Conservation (phyloP, 2,329 filamentous ascomycete species). For the Coleophoma cylindrospora region DNA sequence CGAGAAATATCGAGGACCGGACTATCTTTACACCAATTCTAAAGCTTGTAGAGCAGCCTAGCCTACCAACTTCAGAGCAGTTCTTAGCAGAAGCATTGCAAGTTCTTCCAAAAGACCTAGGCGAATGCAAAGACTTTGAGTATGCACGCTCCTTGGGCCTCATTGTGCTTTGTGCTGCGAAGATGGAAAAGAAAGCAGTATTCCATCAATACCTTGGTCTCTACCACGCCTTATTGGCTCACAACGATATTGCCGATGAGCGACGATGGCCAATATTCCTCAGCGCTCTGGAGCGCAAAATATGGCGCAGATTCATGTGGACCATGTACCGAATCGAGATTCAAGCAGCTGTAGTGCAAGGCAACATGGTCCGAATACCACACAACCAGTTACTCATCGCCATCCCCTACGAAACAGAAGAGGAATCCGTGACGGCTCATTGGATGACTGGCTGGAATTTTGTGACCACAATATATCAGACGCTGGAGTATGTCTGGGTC, state of each 20-base stretch:
- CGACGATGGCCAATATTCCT: background rate
- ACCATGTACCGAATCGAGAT: background rate
- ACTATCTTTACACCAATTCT: background rate
- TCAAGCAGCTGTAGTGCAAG: background rate
- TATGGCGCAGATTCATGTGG: background rate
- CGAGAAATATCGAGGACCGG: background rate
- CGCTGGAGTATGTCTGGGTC: background rate
- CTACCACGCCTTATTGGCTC: background rate
- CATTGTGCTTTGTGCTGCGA: background rate
- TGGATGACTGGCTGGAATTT: constrained; percentile 1
- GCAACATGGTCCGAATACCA: background rate
- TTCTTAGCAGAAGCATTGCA: background rate
- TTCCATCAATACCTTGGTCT: background rate
- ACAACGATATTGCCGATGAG: background rate
- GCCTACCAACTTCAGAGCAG: background rate
- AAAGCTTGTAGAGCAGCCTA: background rate
- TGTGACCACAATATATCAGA: background rate
- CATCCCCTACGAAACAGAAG: background rate
- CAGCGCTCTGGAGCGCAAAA: background rate
- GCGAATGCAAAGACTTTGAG: background rate
- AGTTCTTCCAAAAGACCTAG: background rate
- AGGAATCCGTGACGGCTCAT: background rate
- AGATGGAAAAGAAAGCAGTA: background rate
- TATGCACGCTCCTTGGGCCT: background rate
- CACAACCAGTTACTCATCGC: background rate